Base-by-base conservation (phyloP, 805 yeast genomes). In the Wickerhamiella alocasiicola region DNA sequence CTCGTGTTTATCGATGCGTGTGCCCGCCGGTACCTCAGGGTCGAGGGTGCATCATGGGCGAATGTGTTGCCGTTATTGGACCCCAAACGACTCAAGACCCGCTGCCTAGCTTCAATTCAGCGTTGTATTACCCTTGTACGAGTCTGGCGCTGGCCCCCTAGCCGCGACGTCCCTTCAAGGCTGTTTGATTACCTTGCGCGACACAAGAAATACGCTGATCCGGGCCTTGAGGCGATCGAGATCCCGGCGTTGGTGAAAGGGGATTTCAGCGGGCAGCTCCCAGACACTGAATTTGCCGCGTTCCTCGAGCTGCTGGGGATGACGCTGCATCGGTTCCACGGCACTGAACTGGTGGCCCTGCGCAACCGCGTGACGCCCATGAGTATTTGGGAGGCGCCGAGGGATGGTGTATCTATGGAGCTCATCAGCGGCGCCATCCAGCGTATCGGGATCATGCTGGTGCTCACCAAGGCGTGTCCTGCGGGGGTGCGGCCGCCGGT, bases 261-360 rank as follows among this genome's bases (percentile, higher is more conserved):
- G 9, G 17, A 9, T 2, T 51, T 52, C 24, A 48, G 47, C 13
- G 56, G 55, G 4, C n/a, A 28, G 1, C n/a, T 9, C 5, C 49
- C 44, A 1, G 34, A 38, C 3, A 33, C 37, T 2, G 49, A 43
- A 19, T 46, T 45, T 27, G 40, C 44, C 4, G 24, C 42, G 23
- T 52, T 52, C 34, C 30, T 51, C 15, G 56, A 52, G 27, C 41
- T 51, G 9, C 41, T 52, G 5, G 56, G 56, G 2, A 26, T 38
- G 16, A 45, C 53, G 2, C 25, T 52, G 39, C 13, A 20, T 12
- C 31, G 9, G 17, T 13, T n/a, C 31, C 17, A n/a, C 6, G 20
- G n/a, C 4, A 5, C 26, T 12, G 39, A 41, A 4, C 5, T 18
- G 17, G 7, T 23, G 5, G 13, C 18, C 5, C 11, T 31, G 12